Evolutionary conservation across 192 early-diverging fungal species (phyloP).

Genomic region (Backusella luteola): DNA sequence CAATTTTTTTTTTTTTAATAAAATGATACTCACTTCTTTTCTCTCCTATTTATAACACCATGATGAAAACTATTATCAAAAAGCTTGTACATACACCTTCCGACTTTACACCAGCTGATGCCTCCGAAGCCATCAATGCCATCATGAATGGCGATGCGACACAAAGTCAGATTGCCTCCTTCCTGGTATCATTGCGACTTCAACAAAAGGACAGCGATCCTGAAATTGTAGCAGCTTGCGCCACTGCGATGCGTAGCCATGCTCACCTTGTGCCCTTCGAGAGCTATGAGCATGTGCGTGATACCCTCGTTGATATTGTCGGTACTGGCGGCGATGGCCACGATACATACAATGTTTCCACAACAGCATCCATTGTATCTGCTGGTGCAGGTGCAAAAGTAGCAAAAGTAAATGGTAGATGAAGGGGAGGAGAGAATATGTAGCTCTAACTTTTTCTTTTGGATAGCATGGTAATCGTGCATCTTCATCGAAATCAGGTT

Average conservation of each 20-base stretch:
- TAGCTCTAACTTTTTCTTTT: not conserved
- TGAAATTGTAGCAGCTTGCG: conserved; percentile 75
- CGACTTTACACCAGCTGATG: conserved; percentile 57
- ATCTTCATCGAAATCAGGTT: conserved; percentile 87
- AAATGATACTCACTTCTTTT: not conserved
- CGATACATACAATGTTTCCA: conserved; percentile 96
- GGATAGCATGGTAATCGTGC: conserved; percentile 88
- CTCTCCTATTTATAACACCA: not conserved
- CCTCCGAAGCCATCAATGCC: conserved; percentile 54
- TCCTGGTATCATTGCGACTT: conserved; percentile 77
- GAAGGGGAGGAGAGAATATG: not conserved
- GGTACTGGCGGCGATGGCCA: conserved; percentile 99
- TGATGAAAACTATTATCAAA: conserved; percentile 61
- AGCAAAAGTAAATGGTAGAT: conserved; percentile 69
- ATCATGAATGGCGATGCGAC: conserved; percentile 82
- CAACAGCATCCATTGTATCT: conserved; percentile 86
- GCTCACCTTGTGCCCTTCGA: conserved; percentile 59
- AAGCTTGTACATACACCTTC: conserved; percentile 61
- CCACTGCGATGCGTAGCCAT: conserved; percentile 68
- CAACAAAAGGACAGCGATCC: conserved; percentile 71
- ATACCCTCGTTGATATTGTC: conserved; percentile 82
- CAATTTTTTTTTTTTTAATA: not conserved
- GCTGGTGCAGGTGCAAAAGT: conserved; percentile 88
- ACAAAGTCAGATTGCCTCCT: conserved; percentile 85
- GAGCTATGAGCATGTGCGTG: conserved; percentile 39